Evolutionary conservation across 1,284 basidiomycete genomes (phyloP), one percentile per base, ranked within the genome.

Genomic region (Fomes fomentarius): DNA sequence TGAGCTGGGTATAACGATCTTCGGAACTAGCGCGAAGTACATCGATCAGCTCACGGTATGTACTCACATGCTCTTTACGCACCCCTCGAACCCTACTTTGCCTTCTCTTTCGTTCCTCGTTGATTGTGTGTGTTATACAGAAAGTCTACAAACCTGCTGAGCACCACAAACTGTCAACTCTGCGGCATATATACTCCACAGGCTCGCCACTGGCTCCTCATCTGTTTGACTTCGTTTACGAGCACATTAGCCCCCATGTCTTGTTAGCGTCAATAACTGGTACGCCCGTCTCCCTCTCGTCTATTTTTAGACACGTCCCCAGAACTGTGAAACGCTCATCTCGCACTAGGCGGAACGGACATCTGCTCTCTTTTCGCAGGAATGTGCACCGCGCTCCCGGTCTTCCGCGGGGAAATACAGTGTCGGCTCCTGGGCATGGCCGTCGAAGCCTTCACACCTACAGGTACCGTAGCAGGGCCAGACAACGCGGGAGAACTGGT

Each of bases 301-400:
- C 54, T 50, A 38, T 31, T 49, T 17, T 35, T 25, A 15, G 38
- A 54, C 10, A 19, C 8, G 21, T 21, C 30, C 19, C 15, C 30
- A 34, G 43, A 45, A 33, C 41, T 14, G 31, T 33, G 43, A 22
- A 45, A 33, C 43, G 43, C 43, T 45, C 43, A 34, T 45, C 30
- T 12, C 43, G n/a, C 30, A 52, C 17, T 64, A 89, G 87, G 88
- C 52, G 89, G 90, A 12, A 93, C 92, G 15, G 93, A 94, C 67
- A 92, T 94, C 33, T 94, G 92, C 71, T 93, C 90, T 30, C 78
- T 94, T 24, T 94, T 95, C 72, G 91, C 89, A 21, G 91, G 91
- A 6, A 87, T 93, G 79, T 89, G 84, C 67, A 83, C 85, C 37
- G 81, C 83, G 14, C 76, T 94, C 34, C 91, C 93, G 5, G 92